A percentile compares a stretch with the other conserved stretches of the same genome.
These are phyloP conservation scores for Xylaria sp. DNA, from an alignment of 2,329 filamentous ascomycete genomes.

Conservation along the genomic window DNA sequence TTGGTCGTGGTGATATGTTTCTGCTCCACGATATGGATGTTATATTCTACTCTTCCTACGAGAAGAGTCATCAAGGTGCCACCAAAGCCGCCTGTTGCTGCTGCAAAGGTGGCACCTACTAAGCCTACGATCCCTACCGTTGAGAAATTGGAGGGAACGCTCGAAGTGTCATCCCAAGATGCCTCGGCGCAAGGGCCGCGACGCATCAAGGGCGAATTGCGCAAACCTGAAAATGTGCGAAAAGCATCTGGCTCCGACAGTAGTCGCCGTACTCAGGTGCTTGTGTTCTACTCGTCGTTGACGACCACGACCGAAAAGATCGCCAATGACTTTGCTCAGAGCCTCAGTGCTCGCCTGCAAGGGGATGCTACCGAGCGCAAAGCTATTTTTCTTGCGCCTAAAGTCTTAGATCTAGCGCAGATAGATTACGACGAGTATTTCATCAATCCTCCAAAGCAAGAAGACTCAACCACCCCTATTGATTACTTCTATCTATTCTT, in stretches of 20 bases:
- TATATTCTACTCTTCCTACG: conserved; percentile 40
- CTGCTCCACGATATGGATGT: conserved; percentile 28
- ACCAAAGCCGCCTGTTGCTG: conserved; percentile 27
- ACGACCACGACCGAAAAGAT: conserved; percentile 84
- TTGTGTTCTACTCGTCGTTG: conserved; percentile 91
- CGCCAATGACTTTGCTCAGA: conserved; percentile 71
- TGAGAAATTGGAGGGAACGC: conserved; percentile 38
- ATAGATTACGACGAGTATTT: conserved; percentile 96
- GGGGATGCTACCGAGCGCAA: conserved; percentile 55
- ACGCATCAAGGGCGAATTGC: conserved; percentile 60
- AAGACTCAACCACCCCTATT: conserved; percentile 57
- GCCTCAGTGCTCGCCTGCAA: conserved; percentile 64
- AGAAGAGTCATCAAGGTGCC: conserved; percentile 43
- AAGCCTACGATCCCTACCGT: conserved; percentile 4
- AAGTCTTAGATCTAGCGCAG: conserved; percentile 82
- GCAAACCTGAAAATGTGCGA: conserved; percentile 52
- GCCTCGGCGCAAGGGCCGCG: conserved; percentile 57
- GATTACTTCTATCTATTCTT: conserved; percentile 86
- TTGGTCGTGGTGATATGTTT: conserved; percentile 29
- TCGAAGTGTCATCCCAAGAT: conserved; percentile 45
- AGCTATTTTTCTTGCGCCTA: conserved; percentile 64
- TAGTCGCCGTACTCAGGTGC: conserved; percentile 69
- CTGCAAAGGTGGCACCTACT: conserved; percentile 23
- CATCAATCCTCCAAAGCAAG: conserved; percentile 75
- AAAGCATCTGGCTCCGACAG: conserved; percentile 47